Evolutionary conservation across 108 stramenopile genomes (phyloP).

Genomic region (Pseudonitzschia multiseries): DNA sequence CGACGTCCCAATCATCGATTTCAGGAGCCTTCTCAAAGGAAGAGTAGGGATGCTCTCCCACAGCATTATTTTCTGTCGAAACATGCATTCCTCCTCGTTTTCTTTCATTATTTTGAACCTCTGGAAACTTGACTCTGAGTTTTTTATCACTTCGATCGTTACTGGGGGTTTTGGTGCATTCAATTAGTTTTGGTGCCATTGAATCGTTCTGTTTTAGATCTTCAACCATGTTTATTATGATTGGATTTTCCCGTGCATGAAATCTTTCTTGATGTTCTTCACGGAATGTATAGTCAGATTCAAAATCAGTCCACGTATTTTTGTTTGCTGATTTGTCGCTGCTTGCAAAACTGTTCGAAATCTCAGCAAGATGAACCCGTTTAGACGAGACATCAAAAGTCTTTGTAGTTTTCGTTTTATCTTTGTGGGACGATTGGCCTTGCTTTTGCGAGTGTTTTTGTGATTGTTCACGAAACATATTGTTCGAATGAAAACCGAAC

Average conservation of each 20-base stretch:
- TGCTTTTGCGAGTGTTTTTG: neutral
- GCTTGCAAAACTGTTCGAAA: neutral
- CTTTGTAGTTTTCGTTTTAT: neutral
- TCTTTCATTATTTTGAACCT: neutral
- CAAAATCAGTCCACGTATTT: neutral
- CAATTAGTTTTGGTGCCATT: neutral
- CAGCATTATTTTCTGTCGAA: neutral
- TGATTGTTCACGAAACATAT: neutral
- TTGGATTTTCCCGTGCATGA: neutral
- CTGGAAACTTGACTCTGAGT: neutral
- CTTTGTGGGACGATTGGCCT: neutral
- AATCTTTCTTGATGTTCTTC: neutral
- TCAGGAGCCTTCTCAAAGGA: neutral
- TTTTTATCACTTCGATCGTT: neutral
- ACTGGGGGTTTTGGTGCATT: neutral
- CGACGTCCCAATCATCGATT: neutral
- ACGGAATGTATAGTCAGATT: neutral
- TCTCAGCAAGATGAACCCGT: neutral
- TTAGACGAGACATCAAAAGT: neutral
- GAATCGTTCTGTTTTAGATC: neutral
- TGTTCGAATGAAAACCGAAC: neutral
- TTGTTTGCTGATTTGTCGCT: neutral
- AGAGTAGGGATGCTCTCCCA: neutral
- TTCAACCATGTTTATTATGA: neutral
- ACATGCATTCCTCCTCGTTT: neutral